A percentile compares a stretch with the other conserved stretches of the same genome.
Conservation (phyloP, 148 eudicot species). For the Fallopia convolvulus region DNA sequence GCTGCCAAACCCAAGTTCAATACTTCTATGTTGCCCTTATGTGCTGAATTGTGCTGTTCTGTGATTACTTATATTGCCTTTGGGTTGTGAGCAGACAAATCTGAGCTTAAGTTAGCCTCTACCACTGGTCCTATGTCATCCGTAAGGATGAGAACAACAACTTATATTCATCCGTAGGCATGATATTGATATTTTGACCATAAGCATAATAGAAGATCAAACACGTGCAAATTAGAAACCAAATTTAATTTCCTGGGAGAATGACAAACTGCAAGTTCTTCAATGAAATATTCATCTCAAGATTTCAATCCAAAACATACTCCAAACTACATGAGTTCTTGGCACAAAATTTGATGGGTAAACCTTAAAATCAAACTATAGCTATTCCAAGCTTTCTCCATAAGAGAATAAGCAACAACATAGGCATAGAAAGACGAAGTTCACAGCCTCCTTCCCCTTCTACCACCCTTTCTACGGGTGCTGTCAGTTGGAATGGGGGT, state of each 20-base stretch:
- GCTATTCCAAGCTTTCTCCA: neutral
- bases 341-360: constrained; percentile 4
- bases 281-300: neutral
- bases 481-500: constrained; percentile 90
- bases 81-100: too few relatives aligned
- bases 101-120: too few relatives aligned
- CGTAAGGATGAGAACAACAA: too few relatives aligned
- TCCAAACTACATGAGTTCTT: neutral
- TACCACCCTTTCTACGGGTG: constrained; percentile 87
- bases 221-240: too few relatives aligned
- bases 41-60: too few relatives aligned
- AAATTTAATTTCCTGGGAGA: neutral
- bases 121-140: too few relatives aligned
- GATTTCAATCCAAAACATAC: neutral
- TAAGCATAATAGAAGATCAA: too few relatives aligned
- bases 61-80: too few relatives aligned
- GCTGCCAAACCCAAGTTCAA: too few relatives aligned
- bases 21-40: too few relatives aligned
- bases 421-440: neutral
- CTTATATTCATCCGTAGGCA: too few relatives aligned
- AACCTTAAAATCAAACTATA: neutral
- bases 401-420: neutral
- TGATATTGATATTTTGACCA: too few relatives aligned
- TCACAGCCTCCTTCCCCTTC: constrained; percentile 91
- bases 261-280: neutral